A percentile compares a stretch with the other conserved stretches of the same genome.
Evolutionary conservation across 129 eudicot species (phyloP).

Genomic region (Flaveria robusta): DNA sequence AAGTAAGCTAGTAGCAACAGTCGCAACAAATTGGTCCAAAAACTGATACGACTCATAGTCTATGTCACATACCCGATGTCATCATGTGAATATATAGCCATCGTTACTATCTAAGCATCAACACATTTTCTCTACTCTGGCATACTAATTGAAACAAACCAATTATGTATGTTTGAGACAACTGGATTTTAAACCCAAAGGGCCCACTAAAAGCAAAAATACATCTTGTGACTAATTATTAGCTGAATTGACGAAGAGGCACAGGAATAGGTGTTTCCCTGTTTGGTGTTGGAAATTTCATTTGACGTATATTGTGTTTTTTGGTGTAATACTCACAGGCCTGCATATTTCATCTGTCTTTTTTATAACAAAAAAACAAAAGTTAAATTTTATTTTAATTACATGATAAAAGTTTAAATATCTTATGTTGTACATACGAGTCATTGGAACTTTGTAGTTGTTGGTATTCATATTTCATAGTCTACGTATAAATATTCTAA

Average conservation of each 20-base stretch:
- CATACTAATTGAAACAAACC: not conserved
- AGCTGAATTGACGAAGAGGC: not conserved
- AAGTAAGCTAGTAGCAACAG: too few relatives aligned
- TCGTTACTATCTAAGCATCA: too few relatives aligned
- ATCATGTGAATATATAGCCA: too few relatives aligned
- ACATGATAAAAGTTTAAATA: not conserved
- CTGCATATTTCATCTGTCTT: slow-evolving; percentile 7
- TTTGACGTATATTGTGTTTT: slow-evolving; percentile 9
- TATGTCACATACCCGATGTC: too few relatives aligned
- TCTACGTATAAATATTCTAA: too few relatives aligned
- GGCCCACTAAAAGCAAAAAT: slow-evolving; percentile 8
- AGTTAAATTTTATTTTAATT: not conserved
- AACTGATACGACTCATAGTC: too few relatives aligned
- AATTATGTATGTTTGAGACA: not conserved
- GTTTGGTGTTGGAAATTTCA: slow-evolving; percentile 8
- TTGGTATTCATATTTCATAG: too few relatives aligned
- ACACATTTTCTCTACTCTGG: not conserved
- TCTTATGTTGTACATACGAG: not conserved
- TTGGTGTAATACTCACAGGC: slow-evolving; percentile 1
- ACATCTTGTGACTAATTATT: slow-evolving; percentile 17
- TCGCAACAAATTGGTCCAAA: too few relatives aligned
- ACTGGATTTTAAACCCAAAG: not conserved
- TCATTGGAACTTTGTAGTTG: too few relatives aligned
- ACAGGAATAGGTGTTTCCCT: not conserved
- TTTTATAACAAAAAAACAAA: not conserved